These are phyloP conservation scores for Syncephalastrum monosporum DNA, from an alignment of 371 early-diverging fungal genomes.

Conservation along the genomic window DNA sequence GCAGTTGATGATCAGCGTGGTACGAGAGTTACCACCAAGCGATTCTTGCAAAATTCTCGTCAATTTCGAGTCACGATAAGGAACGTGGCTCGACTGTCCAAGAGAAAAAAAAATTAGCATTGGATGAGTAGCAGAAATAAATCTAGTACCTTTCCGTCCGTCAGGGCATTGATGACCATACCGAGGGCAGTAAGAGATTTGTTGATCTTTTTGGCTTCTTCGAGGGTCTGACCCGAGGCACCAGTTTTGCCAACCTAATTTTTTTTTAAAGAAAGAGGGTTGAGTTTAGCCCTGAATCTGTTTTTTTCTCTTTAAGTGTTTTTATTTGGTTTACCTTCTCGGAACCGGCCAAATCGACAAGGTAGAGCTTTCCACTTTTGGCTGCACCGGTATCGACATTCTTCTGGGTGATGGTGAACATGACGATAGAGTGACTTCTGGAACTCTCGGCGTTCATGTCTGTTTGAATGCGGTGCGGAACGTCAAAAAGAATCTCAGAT, in stretches of 20 bases:
- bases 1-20: slow-evolving; percentile 95
- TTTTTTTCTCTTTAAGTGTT: too few relatives aligned
- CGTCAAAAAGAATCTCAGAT: not conserved
- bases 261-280: not conserved
- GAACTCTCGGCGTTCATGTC: slow-evolving; percentile 98
- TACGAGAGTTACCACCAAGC: slow-evolving; percentile 95
- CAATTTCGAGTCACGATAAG: slow-evolving; percentile 98
- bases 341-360: slow-evolving; percentile 99
- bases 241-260: slow-evolving; percentile 89
- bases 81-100: slow-evolving; percentile 85
- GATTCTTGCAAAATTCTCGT: slow-evolving; percentile 99
- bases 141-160: slow-evolving; percentile 74
- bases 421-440: slow-evolving; percentile 96
- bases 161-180: slow-evolving; percentile 98
- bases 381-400: slow-evolving; percentile 83
- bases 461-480: slow-evolving; percentile 21
- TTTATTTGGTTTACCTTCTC: slow-evolving; percentile 71
- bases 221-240: slow-evolving; percentile 96
- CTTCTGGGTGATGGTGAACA: slow-evolving; percentile 90
- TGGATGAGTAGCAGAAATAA: slow-evolving; percentile 10
- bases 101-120: not conserved
- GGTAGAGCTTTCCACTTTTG: slow-evolving; percentile 86
- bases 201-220: slow-evolving; percentile 99
- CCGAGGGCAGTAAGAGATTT: slow-evolving; percentile 96
- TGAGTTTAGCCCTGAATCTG: not conserved